These are phyloP conservation scores for Pichia ethanolica DNA, from an alignment of 805 yeast genomes.

Conservation along the genomic window DNA sequence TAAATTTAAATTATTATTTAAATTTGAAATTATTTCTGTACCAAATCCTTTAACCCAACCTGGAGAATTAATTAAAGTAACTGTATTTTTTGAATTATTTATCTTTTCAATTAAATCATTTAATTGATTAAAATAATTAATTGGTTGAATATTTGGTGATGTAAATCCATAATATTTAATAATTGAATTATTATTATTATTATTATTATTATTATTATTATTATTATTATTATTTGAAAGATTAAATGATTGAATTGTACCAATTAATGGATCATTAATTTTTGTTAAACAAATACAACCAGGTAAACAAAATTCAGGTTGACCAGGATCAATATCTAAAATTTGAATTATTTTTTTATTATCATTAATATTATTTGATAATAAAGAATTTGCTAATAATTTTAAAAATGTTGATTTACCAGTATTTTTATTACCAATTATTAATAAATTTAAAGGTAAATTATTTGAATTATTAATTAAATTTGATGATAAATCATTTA, in stretches of 20 bases:
- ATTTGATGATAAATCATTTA: constrained; percentile 10
- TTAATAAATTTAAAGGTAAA: constrained; percentile 21
- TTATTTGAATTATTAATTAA: constrained; percentile 2
- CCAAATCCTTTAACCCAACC: constrained; percentile 94
- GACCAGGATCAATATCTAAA: constrained; percentile 85
- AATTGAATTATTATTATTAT: constrained; percentile 8
- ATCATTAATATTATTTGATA: constrained; percentile 17
- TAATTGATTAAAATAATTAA: constrained; percentile 40
- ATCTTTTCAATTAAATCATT: constrained; percentile 30
- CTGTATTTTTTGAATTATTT: constrained; percentile 11
- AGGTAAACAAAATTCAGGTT: constrained; percentile 69
- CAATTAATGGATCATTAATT: constrained; percentile 30
- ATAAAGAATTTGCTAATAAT: constrained; percentile 42
- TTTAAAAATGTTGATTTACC: constrained; percentile 75
- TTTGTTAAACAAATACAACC: constrained; percentile 55
- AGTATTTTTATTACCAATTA: constrained; percentile 63
- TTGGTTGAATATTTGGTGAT: constrained; percentile 63
- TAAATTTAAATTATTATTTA: constrained; percentile 42
- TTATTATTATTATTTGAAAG: constrained; percentile 12
- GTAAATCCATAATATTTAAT: constrained; percentile 49
- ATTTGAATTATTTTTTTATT: constrained; percentile 31
- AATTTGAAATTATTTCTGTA: constrained; percentile 46
- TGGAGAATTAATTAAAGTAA: constrained; percentile 60
- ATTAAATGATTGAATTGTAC: constrained; percentile 24
- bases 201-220: too few species aligned